Percentiles rank a stretch among this genome's conserved stretches.
phyloP scores from a whole-genome alignment of 441 rosid genomes.

The Euphorbia corollata region DNA sequence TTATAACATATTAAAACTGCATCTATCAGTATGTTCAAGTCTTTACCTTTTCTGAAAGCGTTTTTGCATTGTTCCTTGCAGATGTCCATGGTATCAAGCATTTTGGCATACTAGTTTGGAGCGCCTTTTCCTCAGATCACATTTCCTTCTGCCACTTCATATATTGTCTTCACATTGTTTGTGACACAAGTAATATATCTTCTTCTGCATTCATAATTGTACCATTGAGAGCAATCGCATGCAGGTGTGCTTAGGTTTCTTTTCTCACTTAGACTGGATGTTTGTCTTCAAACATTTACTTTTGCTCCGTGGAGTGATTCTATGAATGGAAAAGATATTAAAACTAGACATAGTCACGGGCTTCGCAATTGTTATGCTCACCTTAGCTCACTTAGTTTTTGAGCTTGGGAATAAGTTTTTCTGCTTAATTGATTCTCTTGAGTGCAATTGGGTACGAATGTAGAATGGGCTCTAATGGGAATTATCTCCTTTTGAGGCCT shows the following conservation, averaged over 20 bases:
- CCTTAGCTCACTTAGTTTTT: background rate
- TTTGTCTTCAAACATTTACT: slow-evolving; percentile 7
- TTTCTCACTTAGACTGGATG: background rate
- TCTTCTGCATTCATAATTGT: slow-evolving; percentile 16
- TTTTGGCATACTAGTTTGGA: slow-evolving; percentile 87
- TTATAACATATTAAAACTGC: slow-evolving; percentile 11
- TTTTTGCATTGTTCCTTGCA: slow-evolving; percentile 45
- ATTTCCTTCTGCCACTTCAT: slow-evolving; percentile 69
- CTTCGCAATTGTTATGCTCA: background rate
- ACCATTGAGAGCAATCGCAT: slow-evolving; percentile 5
- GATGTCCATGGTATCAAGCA: slow-evolving; percentile 83
- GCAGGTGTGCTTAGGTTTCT: background rate
- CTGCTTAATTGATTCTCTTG: background rate
- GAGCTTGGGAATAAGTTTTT: background rate
- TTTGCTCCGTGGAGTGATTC: background rate
- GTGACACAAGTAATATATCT: slow-evolving; percentile 71
- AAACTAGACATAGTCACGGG: background rate
- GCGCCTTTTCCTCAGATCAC: slow-evolving; percentile 76
- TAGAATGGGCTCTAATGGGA: background rate
- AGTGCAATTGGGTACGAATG: background rate
- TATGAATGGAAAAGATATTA: background rate
- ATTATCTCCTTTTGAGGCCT: background rate
- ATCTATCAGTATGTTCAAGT: slow-evolving; percentile 10
- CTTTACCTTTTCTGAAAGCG: slow-evolving; percentile 20
- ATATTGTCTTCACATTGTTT: slow-evolving; percentile 62